Conservation (phyloP, 2,329 filamentous ascomycete species). For the Chaetomium sp. region DNA sequence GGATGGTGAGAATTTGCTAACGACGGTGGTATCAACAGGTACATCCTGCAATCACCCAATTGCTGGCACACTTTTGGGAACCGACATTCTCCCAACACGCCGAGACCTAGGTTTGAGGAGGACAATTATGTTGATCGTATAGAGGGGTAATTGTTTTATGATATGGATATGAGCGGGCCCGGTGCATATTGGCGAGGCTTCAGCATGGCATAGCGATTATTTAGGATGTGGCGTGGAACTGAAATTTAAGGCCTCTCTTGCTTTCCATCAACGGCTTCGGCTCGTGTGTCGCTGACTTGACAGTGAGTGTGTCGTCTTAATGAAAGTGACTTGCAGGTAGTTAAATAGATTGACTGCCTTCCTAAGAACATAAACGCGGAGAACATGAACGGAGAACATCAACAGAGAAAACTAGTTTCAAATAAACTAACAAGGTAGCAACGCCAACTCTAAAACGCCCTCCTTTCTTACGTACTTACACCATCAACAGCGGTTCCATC, state of each 20-base stretch:
- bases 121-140: not conserved
- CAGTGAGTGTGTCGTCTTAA: too few relatives aligned
- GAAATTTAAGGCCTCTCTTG: too few relatives aligned
- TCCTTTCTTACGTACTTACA: not conserved
- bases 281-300: too few relatives aligned
- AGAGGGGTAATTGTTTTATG: not conserved
- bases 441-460: not conserved
- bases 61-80: slow-evolving; percentile 65
- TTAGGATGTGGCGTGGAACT: not conserved
- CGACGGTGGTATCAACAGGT: slow-evolving; percentile 35
- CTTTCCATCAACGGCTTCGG: too few relatives aligned
- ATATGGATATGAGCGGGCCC: not conserved
- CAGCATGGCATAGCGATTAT: slow-evolving; percentile 4
- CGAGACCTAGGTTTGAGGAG: slow-evolving; percentile 21
- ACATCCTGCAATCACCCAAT: slow-evolving; percentile 68
- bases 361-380: too few relatives aligned
- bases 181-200: not conserved
- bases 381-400: not conserved
- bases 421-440: not conserved
- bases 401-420: not conserved
- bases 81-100: slow-evolving; percentile 21
- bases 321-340: too few relatives aligned
- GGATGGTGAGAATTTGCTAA: not conserved
- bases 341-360: too few relatives aligned
- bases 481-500: not conserved